phyloP scores from a whole-genome alignment of 2,329 filamentous ascomycete genomes.

The Bipolaris sorokiniana region DNA sequence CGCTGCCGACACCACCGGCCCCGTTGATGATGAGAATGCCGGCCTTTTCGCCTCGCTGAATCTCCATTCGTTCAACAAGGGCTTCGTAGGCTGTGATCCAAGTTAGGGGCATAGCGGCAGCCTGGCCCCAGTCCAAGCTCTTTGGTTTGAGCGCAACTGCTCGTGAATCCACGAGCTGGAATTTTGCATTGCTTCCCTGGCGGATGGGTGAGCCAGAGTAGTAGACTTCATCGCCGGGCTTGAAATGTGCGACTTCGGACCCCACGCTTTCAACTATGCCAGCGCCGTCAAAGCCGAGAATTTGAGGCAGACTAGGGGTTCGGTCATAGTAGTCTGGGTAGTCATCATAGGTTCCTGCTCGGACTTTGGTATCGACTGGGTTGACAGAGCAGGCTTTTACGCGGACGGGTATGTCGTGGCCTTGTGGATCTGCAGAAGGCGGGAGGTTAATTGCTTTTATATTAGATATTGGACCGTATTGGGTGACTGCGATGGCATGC shows the following conservation, averaged over 20 bases:
- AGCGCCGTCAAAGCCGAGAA: conserved; percentile 13
- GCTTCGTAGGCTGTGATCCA: conserved; percentile 16
- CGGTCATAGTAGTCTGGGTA: conserved; percentile 14
- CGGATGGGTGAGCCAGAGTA: conserved; percentile 13
- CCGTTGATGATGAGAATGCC: conserved; percentile 13
- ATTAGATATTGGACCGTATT: conserved; percentile 9
- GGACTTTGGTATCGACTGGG: conserved; percentile 12
- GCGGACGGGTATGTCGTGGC: conserved; percentile 9
- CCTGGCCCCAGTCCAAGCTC: conserved; percentile 11
- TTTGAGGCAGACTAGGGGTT: conserved; percentile 7
- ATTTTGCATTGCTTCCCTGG: conserved; percentile 14
- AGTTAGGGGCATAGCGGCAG: conserved; percentile 13
- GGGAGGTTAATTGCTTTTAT: conserved; percentile 6
- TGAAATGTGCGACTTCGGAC: neutral
- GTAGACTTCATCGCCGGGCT: conserved; percentile 8
- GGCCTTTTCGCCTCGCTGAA: neutral
- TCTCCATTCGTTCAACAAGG: conserved; percentile 9
- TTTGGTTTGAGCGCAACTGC: conserved; percentile 11
- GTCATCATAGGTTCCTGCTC: conserved; percentile 13
- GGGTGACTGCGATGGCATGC: conserved; percentile 13
- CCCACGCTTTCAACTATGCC: conserved; percentile 8
- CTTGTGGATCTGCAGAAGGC: neutral
- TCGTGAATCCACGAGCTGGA: conserved; percentile 10
- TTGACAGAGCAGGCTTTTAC: conserved; percentile 11
- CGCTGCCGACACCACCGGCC: conserved; percentile 12